Conservation (phyloP, 2,329 filamentous ascomycete genomes). For the Teratosphaeria viscida region DNA sequence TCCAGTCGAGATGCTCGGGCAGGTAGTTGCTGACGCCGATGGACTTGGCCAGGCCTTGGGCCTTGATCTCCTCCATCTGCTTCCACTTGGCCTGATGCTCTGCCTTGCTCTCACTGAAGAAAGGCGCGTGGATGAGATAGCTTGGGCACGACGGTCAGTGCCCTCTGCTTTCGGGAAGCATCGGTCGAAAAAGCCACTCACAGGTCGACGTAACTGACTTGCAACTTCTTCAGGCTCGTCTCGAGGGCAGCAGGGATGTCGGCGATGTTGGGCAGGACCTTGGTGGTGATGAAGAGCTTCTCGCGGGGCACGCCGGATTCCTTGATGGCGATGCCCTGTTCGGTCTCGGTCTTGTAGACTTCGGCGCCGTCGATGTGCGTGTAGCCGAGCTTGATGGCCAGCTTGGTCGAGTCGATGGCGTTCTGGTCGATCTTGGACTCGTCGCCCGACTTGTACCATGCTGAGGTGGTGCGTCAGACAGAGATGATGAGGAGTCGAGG, state of each 20-base stretch:
- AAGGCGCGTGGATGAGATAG: constrained; percentile 53
- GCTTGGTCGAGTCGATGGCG: constrained; percentile 46
- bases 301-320: constrained; percentile 32
- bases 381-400: constrained; percentile 59
- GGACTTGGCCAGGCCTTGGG: constrained; percentile 46
- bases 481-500: neutral
- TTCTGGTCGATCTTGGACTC: constrained; percentile 46
- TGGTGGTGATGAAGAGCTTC: constrained; percentile 46
- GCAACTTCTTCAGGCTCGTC: constrained; percentile 48
- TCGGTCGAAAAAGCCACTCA: constrained; percentile 23
- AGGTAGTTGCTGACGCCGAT: constrained; percentile 56
- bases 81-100: constrained; percentile 50
- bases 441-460: constrained; percentile 46
- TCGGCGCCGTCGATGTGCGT: constrained; percentile 67
- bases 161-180: neutral
- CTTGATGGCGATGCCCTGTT: constrained; percentile 39
- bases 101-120: constrained; percentile 43
- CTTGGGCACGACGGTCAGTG: constrained; percentile 22
- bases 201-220: constrained; percentile 53
- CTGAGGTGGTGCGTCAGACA: constrained; percentile 49
- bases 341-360: constrained; percentile 43
- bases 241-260: constrained; percentile 48
- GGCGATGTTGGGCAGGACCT: constrained; percentile 42
- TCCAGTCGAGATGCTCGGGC: constrained; percentile 43
- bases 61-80: constrained; percentile 48